Base-by-base conservation (phyloP, 257 asterid genomes). In the Osmanthus fragrans region DNA sequence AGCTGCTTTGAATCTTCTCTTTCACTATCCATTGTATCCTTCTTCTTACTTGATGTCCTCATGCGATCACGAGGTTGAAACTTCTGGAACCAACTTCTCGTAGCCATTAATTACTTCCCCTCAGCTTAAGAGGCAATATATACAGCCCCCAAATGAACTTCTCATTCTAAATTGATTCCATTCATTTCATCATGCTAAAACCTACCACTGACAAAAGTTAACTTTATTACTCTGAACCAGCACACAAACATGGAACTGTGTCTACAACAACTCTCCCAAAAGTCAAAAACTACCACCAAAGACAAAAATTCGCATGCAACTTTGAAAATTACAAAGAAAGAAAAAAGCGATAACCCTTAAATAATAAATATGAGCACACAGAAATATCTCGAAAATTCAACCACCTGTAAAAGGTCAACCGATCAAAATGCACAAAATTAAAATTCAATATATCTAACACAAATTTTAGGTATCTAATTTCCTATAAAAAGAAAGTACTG, bases 61-160 rank as follows among this genome's bases (percentile, higher is more conserved):
- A 88, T 81, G 5, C 96, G 89, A 45, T 94, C 98, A 64, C 95
- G 89, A 1, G 94, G 97, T 80, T 92, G 95, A 74, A 90, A 87
- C 87, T 81, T 92, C 34, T 92, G 97, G 66, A 91, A 84, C 99
- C 99, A 95, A 84, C 97, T 90, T 83, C 86, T 90, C 7, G 99
- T 92, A 63, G 98, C 98, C 99, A 95, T 95, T 71, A 79, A 85
- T 76, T 77, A 56, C 39, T 69, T 80, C 70, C 58, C 86, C 83
- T 84, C 87, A 81, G 73, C 73, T 80, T 84, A 76, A 71, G 88
- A 87, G 86, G 83, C 51, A 70, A 66, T 65, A 27, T 72, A 70
- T 73, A 74, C 40, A 73, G 21, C 80, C 82, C 81, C 71, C 56
- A 18, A 56, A 79, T 74, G 78, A 73, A 54, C 74, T 75, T 74